These are phyloP conservation scores for Scytalidium sp. DNA, from an alignment of 2,329 filamentous ascomycete species.

Conservation along the genomic window DNA sequence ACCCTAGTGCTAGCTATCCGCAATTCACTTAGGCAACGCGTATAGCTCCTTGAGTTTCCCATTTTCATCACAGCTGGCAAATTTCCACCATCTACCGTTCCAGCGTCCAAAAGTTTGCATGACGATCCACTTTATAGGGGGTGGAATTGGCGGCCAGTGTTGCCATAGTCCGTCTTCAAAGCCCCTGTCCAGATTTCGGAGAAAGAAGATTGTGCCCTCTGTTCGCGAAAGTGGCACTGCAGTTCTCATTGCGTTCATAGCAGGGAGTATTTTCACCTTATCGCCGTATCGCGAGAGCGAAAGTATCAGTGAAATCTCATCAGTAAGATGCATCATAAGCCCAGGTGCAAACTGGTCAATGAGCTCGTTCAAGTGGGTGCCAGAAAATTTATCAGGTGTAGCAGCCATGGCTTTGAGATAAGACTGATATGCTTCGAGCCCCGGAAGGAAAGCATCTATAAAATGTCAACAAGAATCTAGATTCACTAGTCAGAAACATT, in stretches of 20 bases:
- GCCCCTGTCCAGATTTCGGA: conserved; percentile 14
- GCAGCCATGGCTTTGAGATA: conserved; percentile 6
- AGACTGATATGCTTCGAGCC: conserved; percentile 8
- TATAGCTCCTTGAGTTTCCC: conserved; percentile 9
- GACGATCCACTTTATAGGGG: conserved; percentile 9
- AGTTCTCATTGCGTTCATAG: conserved; percentile 9
- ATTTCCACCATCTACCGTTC: conserved; percentile 13
- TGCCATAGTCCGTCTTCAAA: conserved; percentile 14
- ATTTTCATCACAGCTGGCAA: conserved; percentile 13
- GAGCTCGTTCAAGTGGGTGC: conserved; percentile 4
- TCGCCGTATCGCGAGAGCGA: conserved; percentile 7
- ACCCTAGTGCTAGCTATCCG: too few relatives aligned
- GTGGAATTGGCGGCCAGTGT: conserved; percentile 8
- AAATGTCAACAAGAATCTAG: neutral
- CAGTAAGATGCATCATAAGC: conserved; percentile 22
- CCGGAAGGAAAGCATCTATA: conserved; percentile 12
- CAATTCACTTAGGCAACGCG: too few relatives aligned
- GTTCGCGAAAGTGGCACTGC: conserved; percentile 6
- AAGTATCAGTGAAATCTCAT: conserved; percentile 24
- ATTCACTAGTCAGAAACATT: neutral
- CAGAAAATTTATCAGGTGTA: conserved; percentile 5
- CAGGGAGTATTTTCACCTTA: conserved; percentile 5
- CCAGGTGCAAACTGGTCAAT: conserved; percentile 27
- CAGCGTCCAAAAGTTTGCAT: conserved; percentile 8
- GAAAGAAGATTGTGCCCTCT: conserved; percentile 14